Base-by-base conservation (phyloP, 2,329 filamentous ascomycete genomes). In the Pyricularia pennisetigena region DNA sequence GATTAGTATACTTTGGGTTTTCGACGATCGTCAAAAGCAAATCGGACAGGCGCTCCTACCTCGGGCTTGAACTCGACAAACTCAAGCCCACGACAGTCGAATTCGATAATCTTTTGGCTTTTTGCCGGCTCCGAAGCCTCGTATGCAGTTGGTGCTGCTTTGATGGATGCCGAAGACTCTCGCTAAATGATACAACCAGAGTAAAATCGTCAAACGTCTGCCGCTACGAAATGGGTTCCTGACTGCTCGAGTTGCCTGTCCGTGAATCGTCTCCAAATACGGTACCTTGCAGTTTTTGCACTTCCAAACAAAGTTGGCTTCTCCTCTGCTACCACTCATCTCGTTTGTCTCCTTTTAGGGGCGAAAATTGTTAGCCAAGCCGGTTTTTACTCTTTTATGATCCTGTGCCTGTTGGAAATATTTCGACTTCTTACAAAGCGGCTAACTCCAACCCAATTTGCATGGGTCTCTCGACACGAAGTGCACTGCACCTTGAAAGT, bases 251-350 rank as follows among this genome's bases (percentile, higher is more conserved):
- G 14, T 0, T 68, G 28, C n/a, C 24, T 41, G 4, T 23, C 26
- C 8, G 28, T 49, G 77, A 80, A 32, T 28, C 26, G 6, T 26
- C 32, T 66, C 10, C 10, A 41, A 41, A 54, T 57, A 14, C 12
- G 28, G n/a, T 72, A 95, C 93, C 87, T 95, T 96, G 88, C 95
- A 99, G 77, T 95, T 94, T 80, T 96, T 97, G 85, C 95, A 99
- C 78, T 89, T 94, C 94, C 95, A 99, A n/a, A 99, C 95, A 79
- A 99, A 99, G 79, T 98, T 98, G 70, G 95, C 95, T 79, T 98
- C 94, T 72, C 95, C 95, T 75, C 93, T 87, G 78, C 94, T 97
- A 49, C 94, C 94, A 71, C 92, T 95, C 78, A 97, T 88, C 72
- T 97, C 93, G 76, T 96, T 94, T 75, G 83, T 85, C 76, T 98